phyloP scores from a whole-genome alignment of 169 alveolate species.

The Babesia microti region DNA sequence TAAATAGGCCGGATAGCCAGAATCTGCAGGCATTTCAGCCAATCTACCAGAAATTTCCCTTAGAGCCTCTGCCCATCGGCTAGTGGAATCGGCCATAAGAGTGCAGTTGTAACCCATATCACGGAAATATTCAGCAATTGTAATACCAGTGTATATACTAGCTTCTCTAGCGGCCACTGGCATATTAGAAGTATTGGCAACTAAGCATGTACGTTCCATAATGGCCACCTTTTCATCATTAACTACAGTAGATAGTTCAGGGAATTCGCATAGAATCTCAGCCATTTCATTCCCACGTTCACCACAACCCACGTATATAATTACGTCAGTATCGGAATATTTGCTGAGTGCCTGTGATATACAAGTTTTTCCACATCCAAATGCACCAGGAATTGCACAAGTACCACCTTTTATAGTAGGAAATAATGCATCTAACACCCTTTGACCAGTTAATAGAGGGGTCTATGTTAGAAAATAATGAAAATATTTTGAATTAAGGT shows the following conservation, averaged over 20 bases:
- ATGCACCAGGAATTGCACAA: conserved; percentile 99
- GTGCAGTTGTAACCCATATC: conserved; percentile 97
- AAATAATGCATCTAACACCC: conserved; percentile 93
- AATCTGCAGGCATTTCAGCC: conserved; percentile 99
- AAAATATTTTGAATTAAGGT: not conserved
- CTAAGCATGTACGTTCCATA: conserved; percentile 97
- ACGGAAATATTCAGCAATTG: conserved; percentile 97
- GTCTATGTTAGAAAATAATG: conserved; percentile 30
- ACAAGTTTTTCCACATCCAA: conserved; percentile 99
- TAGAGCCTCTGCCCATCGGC: conserved; percentile 99
- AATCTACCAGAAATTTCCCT: conserved; percentile 99
- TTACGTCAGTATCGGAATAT: conserved; percentile 90
- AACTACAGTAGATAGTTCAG: conserved; percentile 86
- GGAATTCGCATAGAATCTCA: conserved; percentile 97
- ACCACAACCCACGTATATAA: conserved; percentile 98
- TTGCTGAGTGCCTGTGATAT: conserved; percentile 95
- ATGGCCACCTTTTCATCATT: conserved; percentile 81
- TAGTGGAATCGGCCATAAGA: conserved; percentile 99
- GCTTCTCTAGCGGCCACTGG: conserved; percentile 99
- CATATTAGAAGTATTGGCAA: conserved; percentile 99
- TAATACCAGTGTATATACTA: conserved; percentile 94
- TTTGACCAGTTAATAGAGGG: conserved; percentile 94
- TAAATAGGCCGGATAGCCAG: conserved; percentile 98
- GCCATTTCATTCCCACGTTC: conserved; percentile 99
- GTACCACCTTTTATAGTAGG: conserved; percentile 98